Evolutionary conservation across 2,329 filamentous ascomycete genomes (phyloP), one percentile per base, ranked within the genome.

Genomic region (Nothophaeocryptopus gaeumannii): DNA sequence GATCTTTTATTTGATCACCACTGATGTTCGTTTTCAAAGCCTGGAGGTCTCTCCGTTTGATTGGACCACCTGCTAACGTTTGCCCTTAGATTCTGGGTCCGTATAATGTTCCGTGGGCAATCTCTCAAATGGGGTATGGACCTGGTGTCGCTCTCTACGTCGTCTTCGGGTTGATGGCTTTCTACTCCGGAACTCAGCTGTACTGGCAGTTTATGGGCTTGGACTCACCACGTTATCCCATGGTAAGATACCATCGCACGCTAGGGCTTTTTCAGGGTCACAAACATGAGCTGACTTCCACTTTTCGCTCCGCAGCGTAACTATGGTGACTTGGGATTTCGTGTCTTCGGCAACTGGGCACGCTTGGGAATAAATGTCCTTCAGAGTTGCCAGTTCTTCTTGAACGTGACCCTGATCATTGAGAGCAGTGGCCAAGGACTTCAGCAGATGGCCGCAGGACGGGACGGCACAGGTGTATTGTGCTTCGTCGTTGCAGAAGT

Each of bases 401-500:
- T 82, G 20, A 76, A 76, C 38, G 77, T 82, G 1, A 71, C 73
- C 1, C 67, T 80, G 34, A 67, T 82, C 38, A 75, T 80, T 44
- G 72, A 82, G 35, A 70, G 67, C 42, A 79, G 76, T 39, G 79
- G 78, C 3, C 74, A 82, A 62, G 73, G 74, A 13, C 74, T 83
- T 16, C 77, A 74, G 1, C 77, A 82, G 60, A 71, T 79, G 44
- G 73, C 75, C 10, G 45, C 43, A 8, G 58, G 61, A 26, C 38
- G 10, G 13, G 56, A 41, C 35, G 53, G 53, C 11, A 60, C 35
- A 33, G 51, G 54, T 12, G 43, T 48, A 0, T 63, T 81, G 9
- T 82, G 79, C 67, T 82, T 77, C 62, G 70, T 75, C 35, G 72
- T 76, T 8, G 80, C 78, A 56, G 72, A 74, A 10, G 59, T 80